These are phyloP conservation scores for Pleurozium schreberi DNA, from an alignment of 225 moss, liverwort and hornwort genomes.

Conservation along the genomic window DNA sequence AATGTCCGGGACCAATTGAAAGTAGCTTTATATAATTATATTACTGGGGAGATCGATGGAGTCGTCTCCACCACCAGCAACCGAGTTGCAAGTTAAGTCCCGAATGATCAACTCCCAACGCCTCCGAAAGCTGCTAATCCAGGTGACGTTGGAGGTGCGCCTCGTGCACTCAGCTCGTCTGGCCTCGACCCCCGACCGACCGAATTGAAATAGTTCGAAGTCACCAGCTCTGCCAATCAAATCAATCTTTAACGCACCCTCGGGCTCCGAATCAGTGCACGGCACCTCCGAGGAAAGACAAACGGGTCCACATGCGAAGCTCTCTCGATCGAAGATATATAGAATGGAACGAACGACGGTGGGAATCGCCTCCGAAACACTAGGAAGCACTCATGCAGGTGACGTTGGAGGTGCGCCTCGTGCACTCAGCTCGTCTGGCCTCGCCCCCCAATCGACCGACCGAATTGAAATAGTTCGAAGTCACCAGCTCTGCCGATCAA, in stretches of 20 bases:
- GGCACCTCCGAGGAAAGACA: neutral
- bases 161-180: no score
- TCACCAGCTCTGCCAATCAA: no score
- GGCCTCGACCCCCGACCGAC: no score
- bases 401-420: neutral
- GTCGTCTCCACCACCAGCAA: neutral
- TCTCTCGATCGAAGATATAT: neutral
- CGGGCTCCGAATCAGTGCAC: no score
- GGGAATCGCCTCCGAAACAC: no score
- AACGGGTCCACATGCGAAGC: neutral
- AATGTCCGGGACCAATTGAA: no score
- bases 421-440: neutral
- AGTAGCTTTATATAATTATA: no score
- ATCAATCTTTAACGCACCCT: neutral
- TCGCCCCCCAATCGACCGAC: neutral
- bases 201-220: no score
- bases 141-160: no score
- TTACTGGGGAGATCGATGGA: neutral
- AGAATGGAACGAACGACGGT: neutral
- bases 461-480: neutral
- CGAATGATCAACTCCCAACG: neutral
- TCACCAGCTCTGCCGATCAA: no score
- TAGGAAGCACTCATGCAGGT: neutral
- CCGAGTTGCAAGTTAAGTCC: neutral
- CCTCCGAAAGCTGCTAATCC: neutral